Evolutionary conservation across 2,329 filamentous ascomycete genomes (phyloP).

Genomic region (Pseudogymnoascus sp.): DNA sequence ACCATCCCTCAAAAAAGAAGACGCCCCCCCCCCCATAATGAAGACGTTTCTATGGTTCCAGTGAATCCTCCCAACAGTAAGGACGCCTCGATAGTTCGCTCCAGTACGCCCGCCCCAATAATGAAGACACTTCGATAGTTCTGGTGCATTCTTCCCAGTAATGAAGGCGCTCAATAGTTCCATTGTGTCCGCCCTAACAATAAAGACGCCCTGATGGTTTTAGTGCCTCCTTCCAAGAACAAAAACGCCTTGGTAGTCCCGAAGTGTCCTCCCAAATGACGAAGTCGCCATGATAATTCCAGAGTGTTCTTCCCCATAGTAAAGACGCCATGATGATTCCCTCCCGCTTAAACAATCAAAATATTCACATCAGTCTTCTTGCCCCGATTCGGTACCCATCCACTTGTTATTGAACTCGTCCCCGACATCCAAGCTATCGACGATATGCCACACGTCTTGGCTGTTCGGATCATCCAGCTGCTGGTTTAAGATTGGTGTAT

Average conservation of each 20-base stretch:
- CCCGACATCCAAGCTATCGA: constrained; percentile 24
- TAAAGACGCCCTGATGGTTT: not conserved
- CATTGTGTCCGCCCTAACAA: not conserved
- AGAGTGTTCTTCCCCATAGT: not conserved
- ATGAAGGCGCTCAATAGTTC: not conserved
- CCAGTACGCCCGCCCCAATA: not conserved
- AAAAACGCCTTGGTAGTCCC: not conserved
- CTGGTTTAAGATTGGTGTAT: constrained; percentile 9
- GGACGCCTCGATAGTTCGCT: not conserved
- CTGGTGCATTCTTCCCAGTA: not conserved
- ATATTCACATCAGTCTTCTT: constrained; percentile 7
- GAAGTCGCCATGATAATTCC: not conserved
- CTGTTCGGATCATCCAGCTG: constrained; percentile 24
- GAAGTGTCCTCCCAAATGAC: not conserved
- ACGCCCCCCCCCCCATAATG: not conserved
- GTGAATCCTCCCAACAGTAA: not conserved
- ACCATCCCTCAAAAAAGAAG: not conserved
- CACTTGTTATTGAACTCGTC: constrained; percentile 28
- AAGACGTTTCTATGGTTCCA: not conserved
- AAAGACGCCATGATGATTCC: not conserved
- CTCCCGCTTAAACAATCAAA: not conserved
- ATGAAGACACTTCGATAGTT: not conserved
- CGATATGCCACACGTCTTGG: constrained; percentile 26
- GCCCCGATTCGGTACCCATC: constrained; percentile 20
- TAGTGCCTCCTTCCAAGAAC: not conserved